Evolutionary conservation across 2,329 filamentous ascomycete genomes (phyloP).

Genomic region (Biscogniauxia sp.): DNA sequence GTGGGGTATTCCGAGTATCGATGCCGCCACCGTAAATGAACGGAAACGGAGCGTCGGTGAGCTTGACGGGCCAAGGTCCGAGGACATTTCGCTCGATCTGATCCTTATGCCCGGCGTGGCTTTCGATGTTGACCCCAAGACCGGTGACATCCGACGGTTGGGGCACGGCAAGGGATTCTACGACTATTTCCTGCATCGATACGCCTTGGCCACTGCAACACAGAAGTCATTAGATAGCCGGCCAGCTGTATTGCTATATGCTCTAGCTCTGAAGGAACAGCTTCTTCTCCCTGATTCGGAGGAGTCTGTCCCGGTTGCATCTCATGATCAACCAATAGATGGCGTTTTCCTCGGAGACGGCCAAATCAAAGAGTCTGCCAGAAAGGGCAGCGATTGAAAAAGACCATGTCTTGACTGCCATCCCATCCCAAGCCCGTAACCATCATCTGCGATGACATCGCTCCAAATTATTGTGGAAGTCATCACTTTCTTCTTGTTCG

Average conservation of each 20-base stretch:
- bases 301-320: conserved; percentile 69
- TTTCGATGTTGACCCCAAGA: conserved; percentile 65
- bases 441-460: conserved; percentile 12
- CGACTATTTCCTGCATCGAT: conserved; percentile 84
- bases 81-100: conserved; percentile 65
- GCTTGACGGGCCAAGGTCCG: conserved; percentile 42
- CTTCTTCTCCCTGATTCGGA: conserved; percentile 59
- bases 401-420: conserved; percentile 9
- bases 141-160: conserved; percentile 65
- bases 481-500: neutral
- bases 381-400: conserved; percentile 22
- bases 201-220: conserved; percentile 44
- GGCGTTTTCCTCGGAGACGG: conserved; percentile 73
- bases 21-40: conserved; percentile 59
- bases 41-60: conserved; percentile 74
- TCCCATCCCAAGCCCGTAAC: conserved; percentile 3
- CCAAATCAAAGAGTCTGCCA: conserved; percentile 45
- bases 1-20: conserved; percentile 93
- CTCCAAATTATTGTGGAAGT: conserved; percentile 6
- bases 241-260: conserved; percentile 57
- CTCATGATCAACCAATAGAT: conserved; percentile 77
- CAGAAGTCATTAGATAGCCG: conserved; percentile 32
- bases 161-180: conserved; percentile 98
- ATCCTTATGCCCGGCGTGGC: conserved; percentile 91
- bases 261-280: conserved; percentile 83